phyloP scores from a whole-genome alignment of 305 asterid species.

The Petunia hybrid region DNA sequence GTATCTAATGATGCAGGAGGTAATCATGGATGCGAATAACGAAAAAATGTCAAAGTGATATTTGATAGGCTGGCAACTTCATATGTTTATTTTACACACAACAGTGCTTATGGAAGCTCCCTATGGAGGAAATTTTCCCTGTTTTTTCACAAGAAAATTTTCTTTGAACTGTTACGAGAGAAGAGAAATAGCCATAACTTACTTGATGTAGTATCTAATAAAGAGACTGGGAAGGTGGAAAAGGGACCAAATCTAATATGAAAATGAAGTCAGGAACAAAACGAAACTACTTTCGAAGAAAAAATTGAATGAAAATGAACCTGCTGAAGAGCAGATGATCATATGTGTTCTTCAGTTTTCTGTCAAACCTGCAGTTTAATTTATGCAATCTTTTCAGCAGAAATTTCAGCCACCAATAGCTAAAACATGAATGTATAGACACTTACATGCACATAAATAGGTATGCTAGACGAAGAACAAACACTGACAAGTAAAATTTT shows the following conservation, averaged over 20 bases:
- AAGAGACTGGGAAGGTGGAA: neutral
- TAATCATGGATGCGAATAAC: neutral
- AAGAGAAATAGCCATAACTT: neutral
- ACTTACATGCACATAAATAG: neutral
- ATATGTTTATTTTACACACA: neutral
- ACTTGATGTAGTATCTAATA: neutral
- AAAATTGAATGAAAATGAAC: constrained; percentile 42
- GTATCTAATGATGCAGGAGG: constrained; percentile 1
- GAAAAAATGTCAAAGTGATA: neutral
- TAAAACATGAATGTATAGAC: neutral
- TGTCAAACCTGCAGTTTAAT: constrained; percentile 82
- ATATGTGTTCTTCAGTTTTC: constrained; percentile 88
- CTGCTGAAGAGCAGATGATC: constrained; percentile 98
- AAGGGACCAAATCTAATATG: neutral
- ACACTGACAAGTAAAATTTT: constrained; percentile 16
- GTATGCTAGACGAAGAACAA: constrained; percentile 7
- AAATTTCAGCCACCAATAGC: neutral
- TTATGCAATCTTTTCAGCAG: neutral
- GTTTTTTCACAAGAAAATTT: neutral
- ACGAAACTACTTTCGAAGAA: neutral
- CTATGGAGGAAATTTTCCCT: neutral
- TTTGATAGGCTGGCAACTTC: neutral
- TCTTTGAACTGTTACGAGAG: neutral
- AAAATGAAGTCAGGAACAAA: neutral
- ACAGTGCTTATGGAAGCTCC: neutral